Conservation (phyloP, 768 basidiomycete genomes). For the Coprinopsis strossmayeri region DNA sequence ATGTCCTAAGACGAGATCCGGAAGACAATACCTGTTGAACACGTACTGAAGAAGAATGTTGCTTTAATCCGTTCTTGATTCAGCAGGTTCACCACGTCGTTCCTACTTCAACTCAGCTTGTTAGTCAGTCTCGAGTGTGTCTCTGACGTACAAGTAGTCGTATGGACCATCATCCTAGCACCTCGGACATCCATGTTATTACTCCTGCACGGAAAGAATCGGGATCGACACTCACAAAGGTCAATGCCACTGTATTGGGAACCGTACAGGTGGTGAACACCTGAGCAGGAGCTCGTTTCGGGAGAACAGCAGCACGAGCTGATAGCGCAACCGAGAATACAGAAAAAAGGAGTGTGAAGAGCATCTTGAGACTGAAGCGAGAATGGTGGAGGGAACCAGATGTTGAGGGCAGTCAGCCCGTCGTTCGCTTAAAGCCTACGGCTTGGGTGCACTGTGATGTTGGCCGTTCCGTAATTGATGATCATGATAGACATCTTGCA, state of each 20-base stretch:
- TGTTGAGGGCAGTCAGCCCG: too few species aligned
- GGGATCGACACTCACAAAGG: constrained; percentile 36
- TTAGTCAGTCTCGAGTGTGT: neutral
- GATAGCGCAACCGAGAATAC: too few species aligned
- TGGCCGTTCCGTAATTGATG: too few species aligned
- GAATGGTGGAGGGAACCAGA: too few species aligned
- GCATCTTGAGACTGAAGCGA: too few species aligned
- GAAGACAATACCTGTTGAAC: neutral
- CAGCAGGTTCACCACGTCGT: constrained; percentile 24
- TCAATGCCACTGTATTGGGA: constrained; percentile 32
- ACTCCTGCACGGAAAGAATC: too few species aligned
- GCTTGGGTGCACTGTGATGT: too few species aligned
- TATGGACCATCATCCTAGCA: constrained; percentile 32
- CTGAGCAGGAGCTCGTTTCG: constrained; percentile 4
- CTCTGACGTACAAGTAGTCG: constrained; percentile 20
- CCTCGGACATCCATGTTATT: too few species aligned
- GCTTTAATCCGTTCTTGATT: constrained; percentile 24
- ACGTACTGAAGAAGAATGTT: constrained; percentile 37
- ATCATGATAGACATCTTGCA: too few species aligned
- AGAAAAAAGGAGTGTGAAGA: too few species aligned
- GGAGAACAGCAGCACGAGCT: neutral
- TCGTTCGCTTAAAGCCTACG: too few species aligned
- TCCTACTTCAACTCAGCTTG: constrained; percentile 18
- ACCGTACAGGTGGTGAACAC: constrained; percentile 29
- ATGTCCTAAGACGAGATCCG: neutral